A percentile compares a stretch with the other conserved stretches of the same genome.
phyloP scores from a whole-genome alignment of 495 filamentous ascomycete species.

The Bombardia bombarda region DNA sequence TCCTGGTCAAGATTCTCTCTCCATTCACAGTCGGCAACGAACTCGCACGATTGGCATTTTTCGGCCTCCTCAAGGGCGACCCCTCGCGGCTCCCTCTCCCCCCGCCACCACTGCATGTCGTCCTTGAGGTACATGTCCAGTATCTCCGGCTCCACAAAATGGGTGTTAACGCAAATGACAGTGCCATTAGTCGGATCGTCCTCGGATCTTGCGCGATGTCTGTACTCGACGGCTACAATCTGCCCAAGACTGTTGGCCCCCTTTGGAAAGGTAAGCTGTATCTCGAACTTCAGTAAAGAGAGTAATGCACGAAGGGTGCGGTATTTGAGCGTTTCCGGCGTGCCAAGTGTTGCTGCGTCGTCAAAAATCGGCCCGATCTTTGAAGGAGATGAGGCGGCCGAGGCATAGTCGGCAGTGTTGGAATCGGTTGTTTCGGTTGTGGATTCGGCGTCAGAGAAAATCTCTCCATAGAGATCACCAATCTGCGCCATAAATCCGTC shows the following conservation, averaged over 20 bases:
- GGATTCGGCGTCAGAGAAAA: conserved; percentile 33
- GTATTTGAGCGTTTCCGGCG: conserved; percentile 19
- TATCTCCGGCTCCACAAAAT: conserved; percentile 56
- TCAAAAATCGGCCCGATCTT: not conserved
- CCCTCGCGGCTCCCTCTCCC: conserved; percentile 65
- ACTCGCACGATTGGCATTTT: conserved; percentile 67
- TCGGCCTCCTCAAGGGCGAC: conserved; percentile 84
- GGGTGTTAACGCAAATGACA: conserved; percentile 55
- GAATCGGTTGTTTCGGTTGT: conserved; percentile 2
- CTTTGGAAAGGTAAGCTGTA: conserved; percentile 48
- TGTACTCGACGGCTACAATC: conserved; percentile 59
- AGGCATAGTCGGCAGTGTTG: conserved; percentile 1
- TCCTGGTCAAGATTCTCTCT: conserved; percentile 29
- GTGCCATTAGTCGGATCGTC: conserved; percentile 21
- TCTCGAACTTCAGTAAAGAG: conserved; percentile 33
- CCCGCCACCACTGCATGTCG: conserved; percentile 82
- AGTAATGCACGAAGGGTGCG: conserved; percentile 31
- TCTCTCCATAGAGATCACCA: conserved; percentile 54
- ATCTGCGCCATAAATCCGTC: conserved; percentile 77
- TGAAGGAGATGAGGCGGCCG: conserved; percentile 16
- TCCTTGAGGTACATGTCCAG: conserved; percentile 58
- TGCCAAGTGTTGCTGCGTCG: not conserved
- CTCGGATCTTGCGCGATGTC: conserved; percentile 36
- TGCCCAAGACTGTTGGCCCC: conserved; percentile 41
- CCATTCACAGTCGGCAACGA: conserved; percentile 48